Conservation (phyloP, 2,329 filamentous ascomycete species). For the Phaeoacremonium minimum region DNA sequence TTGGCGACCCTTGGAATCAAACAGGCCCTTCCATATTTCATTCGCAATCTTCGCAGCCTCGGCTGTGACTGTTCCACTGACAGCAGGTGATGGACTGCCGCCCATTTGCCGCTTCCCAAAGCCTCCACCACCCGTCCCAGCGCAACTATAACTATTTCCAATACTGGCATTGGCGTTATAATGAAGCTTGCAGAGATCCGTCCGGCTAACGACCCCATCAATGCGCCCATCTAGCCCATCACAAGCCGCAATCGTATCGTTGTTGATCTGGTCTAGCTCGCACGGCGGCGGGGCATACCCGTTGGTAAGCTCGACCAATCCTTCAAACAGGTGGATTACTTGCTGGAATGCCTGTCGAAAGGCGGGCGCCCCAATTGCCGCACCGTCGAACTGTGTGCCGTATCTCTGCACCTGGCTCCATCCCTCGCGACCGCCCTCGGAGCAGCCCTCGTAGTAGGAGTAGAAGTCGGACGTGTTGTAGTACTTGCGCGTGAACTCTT, state of each 20-base stretch:
- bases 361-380: slow-evolving; percentile 39
- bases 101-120: slow-evolving; percentile 13
- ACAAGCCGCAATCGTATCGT: slow-evolving; percentile 6
- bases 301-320: slow-evolving; percentile 25
- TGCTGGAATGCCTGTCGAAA: slow-evolving; percentile 41
- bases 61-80: slow-evolving; percentile 9
- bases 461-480: slow-evolving; percentile 30
- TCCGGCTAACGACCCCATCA: slow-evolving; percentile 10
- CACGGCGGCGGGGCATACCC: slow-evolving; percentile 19
- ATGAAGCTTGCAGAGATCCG: slow-evolving; percentile 31
- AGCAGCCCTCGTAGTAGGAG: slow-evolving; percentile 50
- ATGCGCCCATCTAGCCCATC: slow-evolving; percentile 4
- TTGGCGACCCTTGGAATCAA: slow-evolving; percentile 25
- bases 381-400: slow-evolving; percentile 41
- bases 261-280: slow-evolving; percentile 13
- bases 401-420: slow-evolving; percentile 47
- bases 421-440: slow-evolving; percentile 45
- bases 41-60: slow-evolving; percentile 16
- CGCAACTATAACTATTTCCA: slow-evolving; percentile 29
- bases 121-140: slow-evolving; percentile 21
- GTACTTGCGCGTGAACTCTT: slow-evolving; percentile 34
- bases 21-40: slow-evolving; percentile 25
- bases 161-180: slow-evolving; percentile 38
- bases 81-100: slow-evolving; percentile 8
- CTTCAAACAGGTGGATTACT: slow-evolving; percentile 33